Evolutionary conservation across 1,284 basidiomycete genomes (phyloP).

Genomic region (Butyriboletus regius): DNA sequence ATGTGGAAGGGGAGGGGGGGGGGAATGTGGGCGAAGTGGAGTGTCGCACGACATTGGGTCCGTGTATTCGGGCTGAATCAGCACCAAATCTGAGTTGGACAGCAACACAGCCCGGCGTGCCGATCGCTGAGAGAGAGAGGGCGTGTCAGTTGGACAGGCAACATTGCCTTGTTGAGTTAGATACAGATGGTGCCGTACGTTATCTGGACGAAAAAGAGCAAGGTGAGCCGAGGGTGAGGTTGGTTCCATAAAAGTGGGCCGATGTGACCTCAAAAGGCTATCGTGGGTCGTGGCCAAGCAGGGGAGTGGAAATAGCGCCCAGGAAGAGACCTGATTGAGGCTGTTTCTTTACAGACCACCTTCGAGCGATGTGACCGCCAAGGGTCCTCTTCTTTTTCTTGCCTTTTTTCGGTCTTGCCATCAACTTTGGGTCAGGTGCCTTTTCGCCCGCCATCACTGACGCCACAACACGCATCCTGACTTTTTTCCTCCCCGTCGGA

Average conservation of each 20-base stretch:
- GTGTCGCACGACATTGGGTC: slow-evolving; percentile 7
- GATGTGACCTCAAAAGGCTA: slow-evolving; percentile 32
- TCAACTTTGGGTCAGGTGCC: slow-evolving; percentile 28
- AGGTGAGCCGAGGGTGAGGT: slow-evolving; percentile 10
- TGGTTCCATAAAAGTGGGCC: slow-evolving; percentile 22
- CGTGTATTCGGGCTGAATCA: slow-evolving; percentile 22
- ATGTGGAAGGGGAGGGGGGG: not conserved
- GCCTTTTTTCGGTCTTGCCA: slow-evolving; percentile 17
- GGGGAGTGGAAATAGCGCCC: slow-evolving; percentile 19
- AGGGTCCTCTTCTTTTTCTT: slow-evolving; percentile 20
- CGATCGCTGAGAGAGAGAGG: slow-evolving; percentile 28
- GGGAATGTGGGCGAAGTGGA: not conserved
- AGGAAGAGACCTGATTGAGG: slow-evolving; percentile 17
- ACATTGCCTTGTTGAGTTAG: slow-evolving; percentile 30
- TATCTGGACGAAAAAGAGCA: slow-evolving; percentile 23
- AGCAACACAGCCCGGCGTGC: slow-evolving; percentile 27
- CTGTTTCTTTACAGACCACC: slow-evolving; percentile 15
- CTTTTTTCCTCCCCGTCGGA: slow-evolving; percentile 27
- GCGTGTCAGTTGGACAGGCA: slow-evolving; percentile 31
- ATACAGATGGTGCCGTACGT: slow-evolving; percentile 31
- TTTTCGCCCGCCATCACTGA: slow-evolving; percentile 33
- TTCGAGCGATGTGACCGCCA: slow-evolving; percentile 34
- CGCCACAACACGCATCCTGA: slow-evolving; percentile 35
- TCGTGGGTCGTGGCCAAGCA: slow-evolving; percentile 25
- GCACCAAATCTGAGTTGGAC: slow-evolving; percentile 20